Evolutionary conservation across 2,329 filamentous ascomycete genomes (phyloP).

Genomic region (Fusarium fracticaudum): DNA sequence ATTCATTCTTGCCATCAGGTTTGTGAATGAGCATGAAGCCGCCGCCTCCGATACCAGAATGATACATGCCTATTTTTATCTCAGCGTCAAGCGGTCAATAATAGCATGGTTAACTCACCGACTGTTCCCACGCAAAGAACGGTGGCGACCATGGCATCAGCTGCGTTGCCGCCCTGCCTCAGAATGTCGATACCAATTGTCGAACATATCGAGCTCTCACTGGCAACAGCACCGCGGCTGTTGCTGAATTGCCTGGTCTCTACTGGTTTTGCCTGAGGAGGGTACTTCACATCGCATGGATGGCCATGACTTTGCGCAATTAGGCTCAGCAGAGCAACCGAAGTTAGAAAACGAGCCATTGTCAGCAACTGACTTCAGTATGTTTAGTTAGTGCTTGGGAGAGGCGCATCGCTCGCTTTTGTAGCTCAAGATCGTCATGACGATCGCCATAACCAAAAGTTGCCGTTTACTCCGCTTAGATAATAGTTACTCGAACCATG

Average conservation of each 20-base stretch:
- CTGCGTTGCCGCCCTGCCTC: slow-evolving; percentile 70
- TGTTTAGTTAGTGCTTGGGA: too few relatives aligned
- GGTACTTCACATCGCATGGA: slow-evolving; percentile 13
- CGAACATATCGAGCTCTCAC: slow-evolving; percentile 62
- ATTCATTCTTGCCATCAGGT: slow-evolving; percentile 58
- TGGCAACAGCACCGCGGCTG: slow-evolving; percentile 67
- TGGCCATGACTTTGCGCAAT: background rate
- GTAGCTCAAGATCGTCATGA: background rate
- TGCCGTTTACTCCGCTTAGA: background rate
- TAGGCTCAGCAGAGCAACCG: slow-evolving; percentile 17
- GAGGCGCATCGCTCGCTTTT: background rate
- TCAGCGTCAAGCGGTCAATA: fast-evolving
- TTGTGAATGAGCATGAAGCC: slow-evolving; percentile 80
- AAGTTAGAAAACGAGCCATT: background rate
- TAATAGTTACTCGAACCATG: background rate
- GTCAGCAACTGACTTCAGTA: background rate
- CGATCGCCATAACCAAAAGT: background rate
- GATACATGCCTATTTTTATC: slow-evolving; percentile 62
- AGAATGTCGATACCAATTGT: slow-evolving; percentile 66
- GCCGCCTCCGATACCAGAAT: slow-evolving; percentile 78
- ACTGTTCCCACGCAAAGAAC: slow-evolving; percentile 71
- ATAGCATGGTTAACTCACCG: slow-evolving; percentile 31
- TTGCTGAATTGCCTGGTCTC: slow-evolving; percentile 9
- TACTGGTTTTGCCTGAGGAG: slow-evolving; percentile 10
- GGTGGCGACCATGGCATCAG: slow-evolving; percentile 72